Base-by-base conservation (phyloP, 768 basidiomycete genomes). In the Phanerochaete carnosa region DNA sequence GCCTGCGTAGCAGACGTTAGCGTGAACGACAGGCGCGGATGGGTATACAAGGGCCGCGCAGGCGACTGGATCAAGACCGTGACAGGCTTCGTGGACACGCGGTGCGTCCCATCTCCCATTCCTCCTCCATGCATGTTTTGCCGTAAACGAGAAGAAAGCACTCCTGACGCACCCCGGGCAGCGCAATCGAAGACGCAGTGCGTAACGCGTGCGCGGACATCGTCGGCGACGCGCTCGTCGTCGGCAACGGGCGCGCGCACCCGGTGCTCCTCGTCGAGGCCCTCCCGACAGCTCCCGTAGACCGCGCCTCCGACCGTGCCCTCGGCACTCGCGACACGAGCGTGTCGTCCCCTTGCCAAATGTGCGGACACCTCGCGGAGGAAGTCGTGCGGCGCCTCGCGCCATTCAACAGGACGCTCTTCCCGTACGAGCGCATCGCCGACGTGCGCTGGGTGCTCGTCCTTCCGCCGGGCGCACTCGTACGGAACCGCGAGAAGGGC, bases 61-160 rank as follows among this genome's bases (percentile, higher is more conserved):
- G 63, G 60, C 15, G 69, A 68, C 56, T 68, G 65, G 67, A 63
- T 68, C 57, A 64, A 65, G 58, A 64, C 61, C 30, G 33, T 57
- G 3, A 45, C 47, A 23, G 63, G 59, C 9, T 66, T 68, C 57
- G 57, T 62, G 23, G 65, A 68, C 59, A 66, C 67, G 6, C 65
- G 63, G 68, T 65, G 30, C 33, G 62, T 60, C 26, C 23, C 33
- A 7, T 35, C 33, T 15, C 15, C 33, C 33, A 7, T 35, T 7
- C 33, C 33, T 15, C 33, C 8, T 35, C 33, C 33, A 15, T 15
- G n/a, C n/a, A n/a, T n/a, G n/a, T 19, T 6, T 13, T 43, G 16
- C 52, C 37, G 26, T 32, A n/a, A 1, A 11, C 33, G 4, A 5
- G 26, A 39, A 1, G 32, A 29, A n/a, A 19, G 28, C 35, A 13